phyloP scores from a whole-genome alignment of 257 asterid species.

The Oldenlandia corymbosa region DNA sequence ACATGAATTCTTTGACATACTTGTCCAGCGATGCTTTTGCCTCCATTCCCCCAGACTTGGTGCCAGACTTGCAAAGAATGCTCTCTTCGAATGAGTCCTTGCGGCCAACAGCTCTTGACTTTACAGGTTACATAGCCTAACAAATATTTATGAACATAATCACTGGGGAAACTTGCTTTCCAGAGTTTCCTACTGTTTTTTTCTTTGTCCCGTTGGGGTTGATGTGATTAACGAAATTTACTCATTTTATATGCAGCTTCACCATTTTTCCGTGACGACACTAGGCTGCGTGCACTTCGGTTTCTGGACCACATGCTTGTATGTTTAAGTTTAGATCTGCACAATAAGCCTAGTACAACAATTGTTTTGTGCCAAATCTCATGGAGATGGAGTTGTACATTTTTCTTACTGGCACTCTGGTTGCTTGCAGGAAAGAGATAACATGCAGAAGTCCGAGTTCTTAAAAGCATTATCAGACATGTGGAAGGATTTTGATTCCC shows the following conservation, averaged over 20 bases:
- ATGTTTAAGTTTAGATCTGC: conserved; percentile 28
- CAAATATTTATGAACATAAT: background rate
- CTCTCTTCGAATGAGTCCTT: conserved; percentile 65
- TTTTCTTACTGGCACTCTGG: conserved; percentile 10
- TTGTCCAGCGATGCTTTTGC: conserved; percentile 75
- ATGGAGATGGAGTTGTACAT: background rate
- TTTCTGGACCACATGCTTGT: conserved; percentile 98
- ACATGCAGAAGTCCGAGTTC: conserved; percentile 95
- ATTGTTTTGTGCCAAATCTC: background rate
- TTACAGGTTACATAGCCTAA: conserved; percentile 52
- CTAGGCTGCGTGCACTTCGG: conserved; percentile 98
- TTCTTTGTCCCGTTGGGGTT: no score
- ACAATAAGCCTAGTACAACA: background rate
- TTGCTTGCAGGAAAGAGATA: conserved; percentile 89
- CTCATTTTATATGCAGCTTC: conserved; percentile 58
- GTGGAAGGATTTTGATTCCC: conserved; percentile 99
- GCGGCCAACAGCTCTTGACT: conserved; percentile 83
- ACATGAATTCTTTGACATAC: conserved; percentile 82
- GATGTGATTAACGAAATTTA: background rate
- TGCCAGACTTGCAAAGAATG: conserved; percentile 79
- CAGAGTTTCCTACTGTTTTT: background rate
- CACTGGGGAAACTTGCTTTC: background rate
- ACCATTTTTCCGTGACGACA: conserved; percentile 86
- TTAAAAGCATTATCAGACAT: conserved; percentile 93
- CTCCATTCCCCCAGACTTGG: conserved; percentile 71